These are phyloP conservation scores for Suhomyces sp. DNA, from an alignment of 805 yeast genomes.

Conservation along the genomic window DNA sequence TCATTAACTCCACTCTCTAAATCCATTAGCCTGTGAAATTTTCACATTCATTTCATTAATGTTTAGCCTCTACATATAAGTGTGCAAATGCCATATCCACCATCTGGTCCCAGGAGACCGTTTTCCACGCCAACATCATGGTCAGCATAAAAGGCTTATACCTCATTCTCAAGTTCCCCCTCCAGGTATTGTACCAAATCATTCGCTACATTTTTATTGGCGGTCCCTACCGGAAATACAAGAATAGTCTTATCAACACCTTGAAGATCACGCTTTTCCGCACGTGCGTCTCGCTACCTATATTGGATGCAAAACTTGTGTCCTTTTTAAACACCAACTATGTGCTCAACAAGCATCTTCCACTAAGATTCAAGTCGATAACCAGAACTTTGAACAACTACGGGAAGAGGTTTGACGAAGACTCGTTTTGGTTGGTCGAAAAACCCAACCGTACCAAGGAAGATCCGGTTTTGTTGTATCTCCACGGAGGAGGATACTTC, in stretches of 20 bases:
- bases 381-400: constrained; percentile 22
- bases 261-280: constrained; percentile 12
- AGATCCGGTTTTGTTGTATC: constrained; percentile 32
- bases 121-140: not conserved
- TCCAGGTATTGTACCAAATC: constrained; percentile 11
- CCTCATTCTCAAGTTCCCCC: constrained; percentile 12
- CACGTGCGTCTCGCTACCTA: not conserved
- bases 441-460: constrained; percentile 19
- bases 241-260: constrained; percentile 8
- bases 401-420: constrained; percentile 29
- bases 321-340: constrained; percentile 6
- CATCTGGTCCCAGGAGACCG: not conserved
- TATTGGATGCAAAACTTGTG: not conserved
- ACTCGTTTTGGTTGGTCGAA: constrained; percentile 34
- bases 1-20: not conserved
- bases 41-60: not conserved
- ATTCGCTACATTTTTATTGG: constrained; percentile 12
- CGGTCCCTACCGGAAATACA: constrained; percentile 15
- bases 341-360: constrained; percentile 11
- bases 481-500: constrained; percentile 42
- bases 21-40: not conserved
- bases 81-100: not conserved
- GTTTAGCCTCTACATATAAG: not conserved
- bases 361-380: not conserved
- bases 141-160: not conserved